Conservation (phyloP, 1,284 basidiomycete genomes). For the Cutaneotrichosporon curvatum region DNA sequence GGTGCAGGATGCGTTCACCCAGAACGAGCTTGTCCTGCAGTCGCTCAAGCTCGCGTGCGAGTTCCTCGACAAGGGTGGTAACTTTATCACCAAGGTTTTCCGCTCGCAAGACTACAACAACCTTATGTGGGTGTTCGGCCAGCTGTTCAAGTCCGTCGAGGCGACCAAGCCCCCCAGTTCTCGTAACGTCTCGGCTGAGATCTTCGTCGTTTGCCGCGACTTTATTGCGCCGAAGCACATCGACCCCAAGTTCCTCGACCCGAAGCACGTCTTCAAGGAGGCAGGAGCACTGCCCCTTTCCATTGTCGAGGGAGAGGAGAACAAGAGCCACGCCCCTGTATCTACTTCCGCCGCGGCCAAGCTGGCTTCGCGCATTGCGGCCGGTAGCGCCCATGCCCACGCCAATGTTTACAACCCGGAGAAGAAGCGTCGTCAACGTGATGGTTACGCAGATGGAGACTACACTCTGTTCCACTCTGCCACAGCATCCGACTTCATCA, state of each 20-base stretch:
- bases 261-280: slow-evolving; percentile 97
- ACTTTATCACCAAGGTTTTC: slow-evolving; percentile 98
- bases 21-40: slow-evolving; percentile 94
- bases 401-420: slow-evolving; percentile 95
- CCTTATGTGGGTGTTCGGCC: slow-evolving; percentile 97
- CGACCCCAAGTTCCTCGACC: slow-evolving; percentile 97
- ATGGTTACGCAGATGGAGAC: slow-evolving; percentile 94
- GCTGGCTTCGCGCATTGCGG: slow-evolving; percentile 24
- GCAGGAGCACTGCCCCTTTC: slow-evolving; percentile 49
- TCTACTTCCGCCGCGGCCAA: slow-evolving; percentile 19
- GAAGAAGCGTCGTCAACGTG: slow-evolving; percentile 86
- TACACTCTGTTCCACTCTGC: slow-evolving; percentile 80
- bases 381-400: slow-evolving; percentile 49
- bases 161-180: slow-evolving; percentile 98
- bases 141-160: slow-evolving; percentile 93
- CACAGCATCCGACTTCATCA: slow-evolving; percentile 68
- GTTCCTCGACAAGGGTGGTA: slow-evolving; percentile 87
- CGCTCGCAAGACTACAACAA: slow-evolving; percentile 98
- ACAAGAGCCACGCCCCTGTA: slow-evolving; percentile 7
- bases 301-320: slow-evolving; percentile 25
- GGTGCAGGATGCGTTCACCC: slow-evolving; percentile 97
- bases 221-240: slow-evolving; percentile 93
- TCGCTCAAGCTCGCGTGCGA: slow-evolving; percentile 94
- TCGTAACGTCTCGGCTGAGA: slow-evolving; percentile 97
- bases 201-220: slow-evolving; percentile 96